Base-by-base conservation (phyloP, 768 basidiomycete species). In the Wakefieldia striispora region DNA sequence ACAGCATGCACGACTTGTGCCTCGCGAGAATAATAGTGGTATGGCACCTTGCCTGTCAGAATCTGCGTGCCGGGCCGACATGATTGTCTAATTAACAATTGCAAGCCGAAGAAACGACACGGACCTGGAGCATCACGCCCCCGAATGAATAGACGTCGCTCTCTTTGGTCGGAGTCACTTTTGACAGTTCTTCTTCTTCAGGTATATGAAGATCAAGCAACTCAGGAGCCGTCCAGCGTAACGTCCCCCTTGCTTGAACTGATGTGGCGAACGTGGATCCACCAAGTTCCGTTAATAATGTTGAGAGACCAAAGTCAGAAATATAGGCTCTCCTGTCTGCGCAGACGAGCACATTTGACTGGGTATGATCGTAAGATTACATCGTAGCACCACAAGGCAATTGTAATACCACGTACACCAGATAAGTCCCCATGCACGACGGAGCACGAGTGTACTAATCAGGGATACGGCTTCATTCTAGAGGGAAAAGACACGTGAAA, bases 271-370 rank as follows among this genome's bases (percentile, higher is more conserved):
- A 73, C n/a, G 67, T 65, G 2, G 54, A 20, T n/a, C 68, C 64
- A 31, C 69, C 62, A 36, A 72, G 59, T 49, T 75, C 72, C n/a
- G 64, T 63, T 23, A 71, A 56, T 35, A 77, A 67, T 17, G 58
- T 73, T 23, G 75, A 77, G 4, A 78, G 59, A 6, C 77, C 77
- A 54, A 78, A 78, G 46, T 78, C 77, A 43, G 70, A 49, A n/a
- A 59, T 56, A 7, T 57, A 57, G 1, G 54, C 58, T 31, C 53
- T 44, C 21, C 50, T 39, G 20, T 56, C 24, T n/a, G 41, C 45
- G 39, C 41, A 44, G n/a, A 59, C 42, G 21, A 59, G 54, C 11
- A 60, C 48, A 14, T 59, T 59, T 33, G 52, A 55, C 58, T 60
- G 19, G 31, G n/a, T 4, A 34, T 3, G 29, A 24, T 19, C 5